Evolutionary conservation across 306 rosid species (phyloP), one percentile per base, ranked within the genome.

Genomic region (Inga laurina): DNA sequence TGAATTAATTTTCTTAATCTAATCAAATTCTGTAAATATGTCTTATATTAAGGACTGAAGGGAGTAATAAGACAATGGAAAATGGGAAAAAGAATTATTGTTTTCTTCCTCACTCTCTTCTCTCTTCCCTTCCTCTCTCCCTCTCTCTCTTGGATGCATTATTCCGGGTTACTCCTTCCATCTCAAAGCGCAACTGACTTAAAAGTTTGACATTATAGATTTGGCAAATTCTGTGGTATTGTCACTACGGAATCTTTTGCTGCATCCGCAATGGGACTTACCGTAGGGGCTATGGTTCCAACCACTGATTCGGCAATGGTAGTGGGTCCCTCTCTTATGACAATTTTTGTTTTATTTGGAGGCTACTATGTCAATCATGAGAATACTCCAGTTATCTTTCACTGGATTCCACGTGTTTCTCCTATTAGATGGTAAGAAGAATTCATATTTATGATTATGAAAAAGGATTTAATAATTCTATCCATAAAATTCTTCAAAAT

Each of bases 241-340:
- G 89, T 95, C 72, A 95, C 94, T 2, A 68, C 86, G 61, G 99
- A 95, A 88, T 95, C 96, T 82, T 92, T 95, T 88, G 91, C 99
- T 73, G 98, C 99, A 52, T 93, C 99, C 76, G 98, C 99, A 9
- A 93, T 95, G 99, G 99, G 98, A 81, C 97, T 95, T 59, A 89
- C 97, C 18, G 97, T 95, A 81, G 99, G 98, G 84, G 97, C 99
- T 51, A 91, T 93, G 98, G 99, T 90, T 88, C 96, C 99, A 77
- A 93, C 89, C 76, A 91, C 96, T 62, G 97, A 95, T 91, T 97
- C 99, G 76, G 98, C 98, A 69, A 88, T 95, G 96, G 97, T 94
- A 27, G 97, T 96, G 79, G 99, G 97, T 22, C 99, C 97, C 43
- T 92, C 98, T 77, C 93, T 96, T 64, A 92, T 96, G 99, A 93